Evolutionary conservation across 2,329 filamentous ascomycete species (phyloP), one percentile per base, ranked within the genome.

Genomic region (Aspergillus sclerotialis): DNA sequence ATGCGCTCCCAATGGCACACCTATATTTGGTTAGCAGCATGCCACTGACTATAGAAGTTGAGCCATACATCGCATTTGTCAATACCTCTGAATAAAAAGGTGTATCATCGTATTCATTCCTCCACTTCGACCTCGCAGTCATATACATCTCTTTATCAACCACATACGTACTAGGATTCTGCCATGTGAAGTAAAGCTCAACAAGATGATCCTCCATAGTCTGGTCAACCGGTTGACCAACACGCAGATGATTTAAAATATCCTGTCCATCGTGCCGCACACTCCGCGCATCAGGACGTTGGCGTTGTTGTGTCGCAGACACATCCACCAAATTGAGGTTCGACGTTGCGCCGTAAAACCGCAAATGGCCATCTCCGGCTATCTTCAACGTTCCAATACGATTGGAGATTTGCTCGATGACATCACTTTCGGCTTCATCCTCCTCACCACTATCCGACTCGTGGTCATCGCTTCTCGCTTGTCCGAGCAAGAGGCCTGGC

Each of bases 141-240:
- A 58, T 52, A 32, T 53, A 64, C 55, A 64, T 61, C 14, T 61
- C 56, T 28, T 61, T 60, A 34, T 70, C 65, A 3, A 70, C 64
- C 1, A 68, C 58, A 29, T 68, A 64, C 29, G 64, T 63, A 27
- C 61, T 61, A 5, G 66, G 57, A 30, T 71, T 68, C 42, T 71
- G 65, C 67, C 68, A 70, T 1, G 64, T 60, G 36, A 71, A 71
- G 35, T 64, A 70, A 1, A 70, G 53, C 21, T 62, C 55, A 5
- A 67, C 52, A 1, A 71, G 55, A 44, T 70, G 68, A 17, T 63
- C 55, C 35, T 68, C 67, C 5, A 69, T 42, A 4, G 50, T 55
- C 13, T 55, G 53, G 19, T 65, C 60, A 11, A 68, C 61, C 4
- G 54, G 35, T 40, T 66, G 62, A 12, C 59, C 59, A 9, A 69